Evolutionary conservation across 1,284 basidiomycete species (phyloP), one percentile per base, ranked within the genome.

Genomic region (Microbotryomycetes sp.): DNA sequence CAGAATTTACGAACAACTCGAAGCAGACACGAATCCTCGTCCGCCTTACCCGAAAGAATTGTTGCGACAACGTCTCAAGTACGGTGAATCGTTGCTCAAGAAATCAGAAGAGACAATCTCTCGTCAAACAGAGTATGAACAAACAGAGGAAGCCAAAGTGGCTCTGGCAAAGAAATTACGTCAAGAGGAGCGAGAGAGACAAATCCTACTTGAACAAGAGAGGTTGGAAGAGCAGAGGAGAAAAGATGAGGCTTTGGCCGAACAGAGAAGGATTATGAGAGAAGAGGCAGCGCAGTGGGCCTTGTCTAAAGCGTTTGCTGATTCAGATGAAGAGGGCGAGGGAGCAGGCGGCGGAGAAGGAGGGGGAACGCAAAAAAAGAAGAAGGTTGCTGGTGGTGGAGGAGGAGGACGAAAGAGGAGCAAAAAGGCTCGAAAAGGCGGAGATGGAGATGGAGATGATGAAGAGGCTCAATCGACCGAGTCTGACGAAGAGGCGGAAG

Each of bases 41-140:
- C 79, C 92, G n/a, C 89, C 90, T 0, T 97, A 94, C 75, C 88
- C 81, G 69, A 80, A 82, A 6, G 90, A 93, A 54, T 81, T 94
- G 52, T 90, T 91, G 0, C 87, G 91, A 70, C 88, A 94, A 70
- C 83, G 92, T 59, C 81, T 85, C 48, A 86, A 87, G 73, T 96
- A 94, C 70, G 89, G 91, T 27, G 86, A 90, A 61, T 86, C 82
- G 72, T 83, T 96, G 78, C 75, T 93, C 54, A 84, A 84, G 61
- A 85, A 84, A 1, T 88, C 89, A 15, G 88, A 89, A 52, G 87
- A 91, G 70, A 52, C 66, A 27, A 77, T 91, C 30, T 76, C 81
- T 5, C 77, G 80, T 28, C 92, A 97, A 73, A 78, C 81, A 61
- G 82, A 84, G 60, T 84, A 85, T 72, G 91, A 96, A 74, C 78